Percentiles rank a stretch among this genome's conserved stretches.
These are phyloP conservation scores for Saccharomycopsis sp. DNA, from an alignment of 805 yeast species.

Conservation along the genomic window DNA sequence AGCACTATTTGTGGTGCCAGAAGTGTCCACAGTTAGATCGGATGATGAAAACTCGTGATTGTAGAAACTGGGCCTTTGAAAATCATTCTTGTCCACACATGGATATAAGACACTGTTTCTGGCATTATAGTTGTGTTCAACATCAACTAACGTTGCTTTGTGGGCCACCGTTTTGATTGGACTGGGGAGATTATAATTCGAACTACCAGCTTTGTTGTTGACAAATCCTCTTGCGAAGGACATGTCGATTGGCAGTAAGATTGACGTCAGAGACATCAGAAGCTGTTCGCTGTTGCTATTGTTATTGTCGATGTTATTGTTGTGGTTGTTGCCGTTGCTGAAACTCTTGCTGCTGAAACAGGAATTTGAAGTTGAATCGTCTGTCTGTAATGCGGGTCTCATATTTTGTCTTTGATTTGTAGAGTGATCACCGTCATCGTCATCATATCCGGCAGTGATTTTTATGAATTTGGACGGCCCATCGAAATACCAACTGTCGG, in stretches of 20 bases:
- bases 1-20: neutral
- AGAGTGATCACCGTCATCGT: neutral
- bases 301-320: neutral
- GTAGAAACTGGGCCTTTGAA: neutral
- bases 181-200: neutral
- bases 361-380: neutral
- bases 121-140: neutral
- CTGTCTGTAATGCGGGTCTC: neutral
- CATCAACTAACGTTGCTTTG: neutral
- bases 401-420: neutral
- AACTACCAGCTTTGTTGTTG: neutral
- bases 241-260: neutral
- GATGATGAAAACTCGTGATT: neutral
- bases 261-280: neutral
- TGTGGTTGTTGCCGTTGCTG: neutral
- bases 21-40: neutral
- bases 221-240: neutral
- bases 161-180: neutral
- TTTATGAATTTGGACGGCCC: constrained; percentile 16
- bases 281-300: neutral
- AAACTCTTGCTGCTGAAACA: neutral
- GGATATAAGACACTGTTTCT: neutral
- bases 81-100: neutral
- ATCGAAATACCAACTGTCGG: constrained; percentile 14
- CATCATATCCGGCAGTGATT: constrained; percentile 4